A percentile compares a stretch with the other conserved stretches of the same genome.
Conservation (phyloP, 768 basidiomycete species). For the Lactarius hatsudake region DNA sequence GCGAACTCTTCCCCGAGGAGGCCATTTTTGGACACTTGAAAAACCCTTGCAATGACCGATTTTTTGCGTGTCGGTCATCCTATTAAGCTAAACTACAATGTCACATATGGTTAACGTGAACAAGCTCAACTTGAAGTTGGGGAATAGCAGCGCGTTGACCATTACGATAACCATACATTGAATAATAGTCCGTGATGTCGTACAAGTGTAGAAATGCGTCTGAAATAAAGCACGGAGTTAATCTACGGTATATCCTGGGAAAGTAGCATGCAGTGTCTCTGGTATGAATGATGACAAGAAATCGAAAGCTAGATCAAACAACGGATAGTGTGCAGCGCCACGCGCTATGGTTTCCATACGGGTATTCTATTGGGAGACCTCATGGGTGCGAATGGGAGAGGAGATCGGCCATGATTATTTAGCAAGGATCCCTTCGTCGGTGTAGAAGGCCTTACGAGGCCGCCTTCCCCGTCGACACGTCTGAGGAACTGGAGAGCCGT, state of each 20-base stretch:
- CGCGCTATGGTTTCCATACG: slow-evolving; percentile 26
- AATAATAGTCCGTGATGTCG: slow-evolving; percentile 9
- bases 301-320: slow-evolving; percentile 10
- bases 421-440: slow-evolving; percentile 49
- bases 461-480: slow-evolving; percentile 62
- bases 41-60: no score
- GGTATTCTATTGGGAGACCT: slow-evolving; percentile 23
- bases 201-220: slow-evolving; percentile 21
- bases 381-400: slow-evolving; percentile 6
- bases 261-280: slow-evolving; percentile 14
- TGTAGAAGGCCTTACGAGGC: slow-evolving; percentile 53
- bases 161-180: slow-evolving; percentile 9
- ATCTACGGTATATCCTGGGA: slow-evolving; percentile 17
- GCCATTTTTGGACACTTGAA: no score
- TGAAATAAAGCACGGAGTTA: slow-evolving; percentile 15
- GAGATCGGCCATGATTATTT: slow-evolving; percentile 4
- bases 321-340: neutral
- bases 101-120: no score
- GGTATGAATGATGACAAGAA: slow-evolving; percentile 12
- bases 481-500: slow-evolving; percentile 84
- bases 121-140: no score
- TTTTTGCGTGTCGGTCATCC: no score
- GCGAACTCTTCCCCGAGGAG: no score
- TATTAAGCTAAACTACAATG: no score
- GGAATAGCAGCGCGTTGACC: no score